Conservation (phyloP, 2,329 filamentous ascomycete species). For the Daldinia sp. region DNA sequence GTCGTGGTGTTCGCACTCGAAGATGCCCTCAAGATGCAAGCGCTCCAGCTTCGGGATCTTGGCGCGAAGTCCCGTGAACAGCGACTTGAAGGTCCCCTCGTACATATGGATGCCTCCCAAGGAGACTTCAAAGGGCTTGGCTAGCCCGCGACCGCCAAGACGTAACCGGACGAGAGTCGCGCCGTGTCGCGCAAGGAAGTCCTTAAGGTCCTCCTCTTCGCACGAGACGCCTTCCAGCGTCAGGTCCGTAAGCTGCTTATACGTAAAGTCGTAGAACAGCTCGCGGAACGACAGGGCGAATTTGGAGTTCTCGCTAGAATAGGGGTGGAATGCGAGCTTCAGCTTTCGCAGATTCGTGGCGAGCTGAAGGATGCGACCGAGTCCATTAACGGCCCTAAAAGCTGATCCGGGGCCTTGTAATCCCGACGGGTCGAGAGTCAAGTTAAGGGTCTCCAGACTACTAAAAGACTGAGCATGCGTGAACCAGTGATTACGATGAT, state of each 20-base stretch:
- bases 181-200: slow-evolving; percentile 58
- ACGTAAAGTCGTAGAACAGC: slow-evolving; percentile 55
- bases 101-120: slow-evolving; percentile 60
- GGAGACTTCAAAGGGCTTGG: slow-evolving; percentile 55
- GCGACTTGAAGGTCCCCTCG: slow-evolving; percentile 58
- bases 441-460: slow-evolving; percentile 55
- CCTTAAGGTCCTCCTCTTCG: slow-evolving; percentile 58
- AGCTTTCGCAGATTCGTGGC: slow-evolving; percentile 55
- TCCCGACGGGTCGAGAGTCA: slow-evolving; percentile 57
- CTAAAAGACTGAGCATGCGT: slow-evolving; percentile 56
- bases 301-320: slow-evolving; percentile 55
- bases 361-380: slow-evolving; percentile 58
- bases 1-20: slow-evolving; percentile 57
- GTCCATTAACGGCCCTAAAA: slow-evolving; percentile 58
- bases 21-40: slow-evolving; percentile 61
- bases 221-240: slow-evolving; percentile 59
- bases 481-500: slow-evolving; percentile 58
- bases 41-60: slow-evolving; percentile 56
- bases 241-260: slow-evolving; percentile 56
- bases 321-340: slow-evolving; percentile 58
- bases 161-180: slow-evolving; percentile 56
- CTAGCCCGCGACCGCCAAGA: slow-evolving; percentile 60
- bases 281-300: slow-evolving; percentile 58
- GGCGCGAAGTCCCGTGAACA: slow-evolving; percentile 57
- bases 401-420: slow-evolving; percentile 54